Evolutionary conservation across 2,329 filamentous ascomycete genomes (phyloP).

Genomic region (Canariomyces notabilis): DNA sequence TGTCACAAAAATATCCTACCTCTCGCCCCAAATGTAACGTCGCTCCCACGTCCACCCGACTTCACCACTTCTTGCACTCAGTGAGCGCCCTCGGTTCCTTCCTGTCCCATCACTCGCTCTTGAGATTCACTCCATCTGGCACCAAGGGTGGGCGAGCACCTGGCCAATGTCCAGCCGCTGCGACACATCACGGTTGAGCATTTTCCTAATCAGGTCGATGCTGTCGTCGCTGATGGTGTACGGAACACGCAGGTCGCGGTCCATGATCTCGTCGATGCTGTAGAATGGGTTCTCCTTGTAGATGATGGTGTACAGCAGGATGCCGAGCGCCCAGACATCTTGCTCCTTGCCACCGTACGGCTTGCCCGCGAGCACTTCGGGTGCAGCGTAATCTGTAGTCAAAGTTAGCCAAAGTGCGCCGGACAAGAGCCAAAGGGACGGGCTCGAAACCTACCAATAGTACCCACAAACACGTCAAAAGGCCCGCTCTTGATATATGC

Average conservation of each 20-base stretch:
- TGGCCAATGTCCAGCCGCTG: constrained; percentile 79
- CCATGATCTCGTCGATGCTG: constrained; percentile 98
- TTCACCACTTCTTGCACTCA: not conserved
- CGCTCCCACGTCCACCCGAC: not conserved
- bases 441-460: constrained; percentile 68
- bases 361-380: constrained; percentile 90
- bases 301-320: constrained; percentile 95
- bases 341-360: constrained; percentile 95
- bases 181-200: constrained; percentile 87
- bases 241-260: constrained; percentile 87
- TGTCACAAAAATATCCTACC: not conserved
- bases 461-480: constrained; percentile 98
- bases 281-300: constrained; percentile 99
- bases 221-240: constrained; percentile 86
- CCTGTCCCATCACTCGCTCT: not conserved
- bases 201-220: constrained; percentile 83
- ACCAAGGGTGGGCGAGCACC: constrained; percentile 89
- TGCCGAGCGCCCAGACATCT: constrained; percentile 96
- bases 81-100: not conserved
- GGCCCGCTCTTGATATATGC: constrained; percentile 98
- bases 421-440: not conserved
- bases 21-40: no score
- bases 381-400: constrained; percentile 85
- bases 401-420: not conserved
- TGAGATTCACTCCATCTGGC: constrained; percentile 18